phyloP scores from a whole-genome alignment of 2,329 filamentous ascomycete genomes.

The Mariannaea elegans region DNA sequence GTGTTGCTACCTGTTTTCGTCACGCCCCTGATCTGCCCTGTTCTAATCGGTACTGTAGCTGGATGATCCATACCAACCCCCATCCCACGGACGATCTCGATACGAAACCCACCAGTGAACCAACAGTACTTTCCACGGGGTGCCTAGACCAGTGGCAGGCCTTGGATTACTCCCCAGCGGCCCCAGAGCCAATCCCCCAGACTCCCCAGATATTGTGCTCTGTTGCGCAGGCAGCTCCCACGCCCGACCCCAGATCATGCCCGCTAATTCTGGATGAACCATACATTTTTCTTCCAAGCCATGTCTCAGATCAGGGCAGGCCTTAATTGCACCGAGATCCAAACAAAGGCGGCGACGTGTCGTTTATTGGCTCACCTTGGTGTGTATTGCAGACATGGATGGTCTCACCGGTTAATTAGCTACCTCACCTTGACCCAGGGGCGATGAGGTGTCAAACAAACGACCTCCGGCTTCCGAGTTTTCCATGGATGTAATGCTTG shows the following conservation, averaged over 20 bases:
- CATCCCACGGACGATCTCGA: not conserved
- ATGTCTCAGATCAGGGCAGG: conserved; percentile 7
- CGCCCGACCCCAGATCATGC: not conserved
- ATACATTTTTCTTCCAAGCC: not conserved
- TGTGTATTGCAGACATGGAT: not conserved
- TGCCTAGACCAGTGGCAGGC: not conserved
- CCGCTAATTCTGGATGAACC: conserved; percentile 7
- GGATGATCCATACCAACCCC: not conserved
- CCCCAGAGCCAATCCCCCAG: conserved; percentile 6
- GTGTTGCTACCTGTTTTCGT: not conserved
- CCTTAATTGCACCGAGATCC: not conserved
- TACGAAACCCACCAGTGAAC: too few relatives aligned
- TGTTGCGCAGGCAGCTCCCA: not conserved
- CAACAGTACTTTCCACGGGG: not conserved
- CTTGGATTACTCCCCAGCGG: not conserved
- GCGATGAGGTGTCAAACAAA: too few relatives aligned
- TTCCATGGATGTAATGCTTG: not conserved
- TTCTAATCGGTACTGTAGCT: not conserved
- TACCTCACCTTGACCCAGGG: too few relatives aligned
- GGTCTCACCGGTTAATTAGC: not conserved
- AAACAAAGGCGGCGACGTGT: not conserved
- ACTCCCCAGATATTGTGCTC: not conserved
- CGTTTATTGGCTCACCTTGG: not conserved
- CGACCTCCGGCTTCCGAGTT: not conserved
- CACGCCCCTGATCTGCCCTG: not conserved